phyloP scores from a whole-genome alignment of 164 flowering plant species.

The Platanus orientalis region DNA sequence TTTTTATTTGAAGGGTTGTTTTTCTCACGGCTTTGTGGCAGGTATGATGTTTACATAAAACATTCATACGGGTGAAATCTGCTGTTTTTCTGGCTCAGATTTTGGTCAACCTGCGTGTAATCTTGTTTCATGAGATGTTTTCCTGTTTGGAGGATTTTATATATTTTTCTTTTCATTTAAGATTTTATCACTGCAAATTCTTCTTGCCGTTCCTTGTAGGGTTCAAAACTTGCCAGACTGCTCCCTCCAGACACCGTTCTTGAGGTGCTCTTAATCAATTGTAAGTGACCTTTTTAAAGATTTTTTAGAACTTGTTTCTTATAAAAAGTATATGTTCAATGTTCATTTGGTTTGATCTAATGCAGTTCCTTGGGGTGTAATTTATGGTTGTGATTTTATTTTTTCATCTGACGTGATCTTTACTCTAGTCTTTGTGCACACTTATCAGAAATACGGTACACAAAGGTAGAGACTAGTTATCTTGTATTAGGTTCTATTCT shows the following conservation, averaged over 20 bases:
- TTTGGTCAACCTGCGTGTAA: neutral
- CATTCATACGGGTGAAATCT: neutral
- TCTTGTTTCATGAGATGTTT: neutral
- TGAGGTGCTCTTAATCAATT: slow-evolving; percentile 76
- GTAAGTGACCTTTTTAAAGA: slow-evolving; percentile 28
- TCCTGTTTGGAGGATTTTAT: neutral
- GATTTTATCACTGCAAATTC: neutral
- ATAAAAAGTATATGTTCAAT: neutral
- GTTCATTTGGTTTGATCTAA: slow-evolving; percentile 9
- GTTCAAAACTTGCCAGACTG: slow-evolving; percentile 81
- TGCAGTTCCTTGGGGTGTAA: slow-evolving; percentile 90
- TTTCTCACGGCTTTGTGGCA: neutral
- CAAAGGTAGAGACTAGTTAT: slow-evolving; percentile 45
- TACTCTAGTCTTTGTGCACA: slow-evolving; percentile 80
- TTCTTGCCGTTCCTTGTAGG: slow-evolving; percentile 38
- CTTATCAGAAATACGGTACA: slow-evolving; percentile 91
- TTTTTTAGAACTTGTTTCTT: neutral
- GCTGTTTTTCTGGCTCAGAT: neutral
- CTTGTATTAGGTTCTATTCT: neutral
- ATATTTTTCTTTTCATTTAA: neutral
- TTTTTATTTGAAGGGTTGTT: neutral
- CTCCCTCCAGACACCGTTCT: slow-evolving; percentile 66
- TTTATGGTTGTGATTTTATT: slow-evolving; percentile 94
- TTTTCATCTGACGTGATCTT: slow-evolving; percentile 99
- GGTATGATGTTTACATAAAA: neutral